Conservation (phyloP, 768 basidiomycete species). For the Suillus variegatus region DNA sequence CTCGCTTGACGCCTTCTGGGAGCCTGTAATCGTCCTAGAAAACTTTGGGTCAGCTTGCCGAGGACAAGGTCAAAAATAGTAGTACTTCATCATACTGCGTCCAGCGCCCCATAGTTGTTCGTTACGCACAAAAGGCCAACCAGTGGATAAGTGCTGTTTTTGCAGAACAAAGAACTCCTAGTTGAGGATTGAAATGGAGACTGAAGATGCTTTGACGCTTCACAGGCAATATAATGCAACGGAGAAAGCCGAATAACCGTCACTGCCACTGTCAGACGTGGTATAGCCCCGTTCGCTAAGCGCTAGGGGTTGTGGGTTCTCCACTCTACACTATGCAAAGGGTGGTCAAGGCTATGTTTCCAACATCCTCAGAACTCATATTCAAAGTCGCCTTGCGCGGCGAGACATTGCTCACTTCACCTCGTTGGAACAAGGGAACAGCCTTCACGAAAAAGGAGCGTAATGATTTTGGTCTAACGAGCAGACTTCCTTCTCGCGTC, state of each 20-base stretch:
- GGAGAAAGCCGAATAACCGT: slow-evolving; percentile 23
- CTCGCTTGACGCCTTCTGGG: slow-evolving; percentile 56
- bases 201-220: background rate
- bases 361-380: slow-evolving; percentile 8
- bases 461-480: slow-evolving; percentile 61
- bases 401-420: slow-evolving; percentile 59
- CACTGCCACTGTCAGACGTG: background rate
- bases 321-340: slow-evolving; percentile 3
- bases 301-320: background rate
- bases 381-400: slow-evolving; percentile 59
- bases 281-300: background rate
- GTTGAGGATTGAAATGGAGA: background rate
- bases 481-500: slow-evolving; percentile 50
- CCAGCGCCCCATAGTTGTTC: slow-evolving; percentile 36
- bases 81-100: slow-evolving; percentile 37
- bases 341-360: slow-evolving; percentile 4
- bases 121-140: slow-evolving; percentile 21
- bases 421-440: slow-evolving; percentile 80
- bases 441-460: slow-evolving; percentile 73
- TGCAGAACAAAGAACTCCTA: slow-evolving; percentile 4
- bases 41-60: slow-evolving; percentile 4
- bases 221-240: slow-evolving; percentile 1
- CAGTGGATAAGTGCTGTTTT: slow-evolving; percentile 11
- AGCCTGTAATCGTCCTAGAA: slow-evolving; percentile 53
- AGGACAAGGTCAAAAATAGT: background rate